Base-by-base conservation (phyloP, 2,329 filamentous ascomycete genomes). In the Colletotrichum godetiae region DNA sequence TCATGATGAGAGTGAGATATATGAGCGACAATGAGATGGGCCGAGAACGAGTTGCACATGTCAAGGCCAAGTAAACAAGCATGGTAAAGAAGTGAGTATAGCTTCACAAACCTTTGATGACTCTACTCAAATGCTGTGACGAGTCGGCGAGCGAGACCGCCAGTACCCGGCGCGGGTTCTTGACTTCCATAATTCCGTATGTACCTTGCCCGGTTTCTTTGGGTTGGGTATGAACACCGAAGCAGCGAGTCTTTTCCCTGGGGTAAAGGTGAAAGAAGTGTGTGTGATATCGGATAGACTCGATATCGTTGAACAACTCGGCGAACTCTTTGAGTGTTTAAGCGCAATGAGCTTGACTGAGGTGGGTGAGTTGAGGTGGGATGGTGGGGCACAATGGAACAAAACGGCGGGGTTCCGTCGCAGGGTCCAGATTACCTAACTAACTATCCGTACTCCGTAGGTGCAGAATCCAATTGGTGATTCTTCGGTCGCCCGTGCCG, bases 91-190 rank as follows among this genome's bases (percentile, higher is more conserved):
- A 49, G 42, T 10, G 10, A 7, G 19, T 62, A 75, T 5, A 4
- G 35, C 5, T 27, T 74, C 8, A 22, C 42, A 8, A 49, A 91
- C 90, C 89, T 84, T 88, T 88, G 46, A 92, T 81, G 12, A 92
- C 81, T 29, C 82, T 81, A 72, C 83, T 82, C 15, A 91, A 80
- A 37, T 87, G 84, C 6, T 86, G 82, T 7, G 81, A 84, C 68
- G 85, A 85, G 46, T 81, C 84, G 69, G 83, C 84, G 55, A 86
- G 81, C n/a, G 85, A 87, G 5, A 92, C 87, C 19, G 89, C 90
- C 46, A 92, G 81, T 67, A 92, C 88, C 33, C 91, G 84, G 63
- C 89, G 85, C 12, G 89, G 87, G 76, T 90, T 88, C 46, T 82
- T 76, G 29, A 90, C 82, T 4, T 87, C 83, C 81, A 82, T 83